Conservation (phyloP, 305 asterid species). For the Andrographis paniculata region DNA sequence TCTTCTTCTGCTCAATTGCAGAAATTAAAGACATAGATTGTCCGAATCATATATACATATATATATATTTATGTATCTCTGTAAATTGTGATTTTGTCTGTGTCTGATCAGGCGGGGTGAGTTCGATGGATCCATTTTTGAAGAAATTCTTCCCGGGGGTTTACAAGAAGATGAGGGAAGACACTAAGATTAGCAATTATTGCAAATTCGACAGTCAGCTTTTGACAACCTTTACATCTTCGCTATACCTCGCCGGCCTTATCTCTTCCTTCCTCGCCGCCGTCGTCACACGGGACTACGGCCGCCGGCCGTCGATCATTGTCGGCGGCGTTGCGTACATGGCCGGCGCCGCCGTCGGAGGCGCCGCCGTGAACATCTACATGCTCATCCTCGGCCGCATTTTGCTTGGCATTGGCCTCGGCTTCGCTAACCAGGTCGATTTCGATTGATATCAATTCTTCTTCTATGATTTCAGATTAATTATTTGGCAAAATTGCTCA, state of each 20-base stretch:
- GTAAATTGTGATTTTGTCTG: too few relatives aligned
- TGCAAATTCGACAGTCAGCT: slow-evolving; percentile 78
- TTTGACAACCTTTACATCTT: slow-evolving; percentile 66
- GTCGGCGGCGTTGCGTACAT: slow-evolving; percentile 60
- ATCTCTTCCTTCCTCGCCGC: slow-evolving; percentile 63
- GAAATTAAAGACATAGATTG: too few relatives aligned
- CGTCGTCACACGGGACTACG: slow-evolving; percentile 36
- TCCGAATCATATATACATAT: too few relatives aligned
- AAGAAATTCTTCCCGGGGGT: slow-evolving; percentile 54
- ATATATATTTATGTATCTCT: too few relatives aligned
- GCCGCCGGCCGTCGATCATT: slow-evolving; percentile 55
- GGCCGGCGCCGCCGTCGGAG: slow-evolving; percentile 62
- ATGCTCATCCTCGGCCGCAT: slow-evolving; percentile 67
- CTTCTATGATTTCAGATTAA: background rate
- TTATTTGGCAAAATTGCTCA: too few relatives aligned
- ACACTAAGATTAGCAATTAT: slow-evolving; percentile 53
- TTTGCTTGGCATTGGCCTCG: slow-evolving; percentile 67
- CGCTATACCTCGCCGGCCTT: slow-evolving; percentile 66
- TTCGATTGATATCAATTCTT: background rate
- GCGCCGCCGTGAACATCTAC: slow-evolving; percentile 46
- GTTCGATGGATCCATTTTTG: slow-evolving; percentile 72
- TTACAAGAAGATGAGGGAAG: slow-evolving; percentile 44
- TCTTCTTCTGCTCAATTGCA: too few relatives aligned
- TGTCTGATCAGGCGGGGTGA: slow-evolving; percentile 90
- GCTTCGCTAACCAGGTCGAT: slow-evolving; percentile 65